Evolutionary conservation across 148 eudicot species (phyloP).

Genomic region (Agrostemma githago): DNA sequence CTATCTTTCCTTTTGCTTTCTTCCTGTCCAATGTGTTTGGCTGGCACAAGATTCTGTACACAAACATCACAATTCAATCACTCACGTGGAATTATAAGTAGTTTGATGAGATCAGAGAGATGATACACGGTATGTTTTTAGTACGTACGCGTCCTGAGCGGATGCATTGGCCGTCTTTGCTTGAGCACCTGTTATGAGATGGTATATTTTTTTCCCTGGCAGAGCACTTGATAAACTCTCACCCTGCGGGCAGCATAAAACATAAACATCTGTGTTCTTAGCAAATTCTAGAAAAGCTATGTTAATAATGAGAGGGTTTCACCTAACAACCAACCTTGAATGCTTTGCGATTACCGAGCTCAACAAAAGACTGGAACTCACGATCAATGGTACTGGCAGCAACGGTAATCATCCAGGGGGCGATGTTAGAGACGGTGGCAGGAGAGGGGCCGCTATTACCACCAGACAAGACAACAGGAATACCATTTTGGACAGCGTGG

Average conservation of each 20-base stretch:
- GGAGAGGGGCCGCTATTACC: slow-evolving; percentile 52
- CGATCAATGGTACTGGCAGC: slow-evolving; percentile 68
- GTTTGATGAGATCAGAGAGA: background rate
- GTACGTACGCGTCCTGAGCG: slow-evolving; percentile 36
- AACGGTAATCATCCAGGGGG: slow-evolving; percentile 79
- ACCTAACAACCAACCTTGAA: slow-evolving; percentile 27
- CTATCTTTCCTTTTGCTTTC: slow-evolving; percentile 61
- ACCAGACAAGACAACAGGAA: slow-evolving; percentile 56
- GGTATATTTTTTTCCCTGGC: slow-evolving; percentile 31
- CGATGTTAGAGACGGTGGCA: slow-evolving; percentile 42
- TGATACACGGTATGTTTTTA: background rate
- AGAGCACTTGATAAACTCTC: slow-evolving; percentile 35
- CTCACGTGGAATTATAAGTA: background rate
- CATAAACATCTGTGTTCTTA: background rate
- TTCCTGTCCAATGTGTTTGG: slow-evolving; percentile 40
- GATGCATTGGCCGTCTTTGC: slow-evolving; percentile 46
- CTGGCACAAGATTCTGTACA: slow-evolving; percentile 37
- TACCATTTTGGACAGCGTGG: slow-evolving; percentile 48
- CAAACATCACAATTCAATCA: background rate
- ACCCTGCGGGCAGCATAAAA: slow-evolving; percentile 33
- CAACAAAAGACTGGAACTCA: slow-evolving; percentile 33
- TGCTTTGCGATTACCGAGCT: slow-evolving; percentile 32
- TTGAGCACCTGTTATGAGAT: slow-evolving; percentile 35
- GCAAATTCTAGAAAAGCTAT: background rate
- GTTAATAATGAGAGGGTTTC: background rate